Conservation (phyloP, 805 yeast species). For the Lachancea kluyveri region DNA sequence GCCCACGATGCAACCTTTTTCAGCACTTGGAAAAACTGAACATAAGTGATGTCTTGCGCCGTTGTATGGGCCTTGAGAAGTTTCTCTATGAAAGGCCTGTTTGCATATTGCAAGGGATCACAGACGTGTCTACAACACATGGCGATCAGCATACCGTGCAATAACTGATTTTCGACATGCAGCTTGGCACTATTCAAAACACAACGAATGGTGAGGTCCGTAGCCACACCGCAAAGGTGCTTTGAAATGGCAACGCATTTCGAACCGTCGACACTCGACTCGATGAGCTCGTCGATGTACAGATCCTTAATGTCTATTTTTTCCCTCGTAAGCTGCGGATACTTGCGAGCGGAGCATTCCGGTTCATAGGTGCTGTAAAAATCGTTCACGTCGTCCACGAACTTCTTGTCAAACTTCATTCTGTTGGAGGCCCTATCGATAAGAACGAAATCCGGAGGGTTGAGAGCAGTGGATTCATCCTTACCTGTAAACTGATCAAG, state of each 20-base stretch:
- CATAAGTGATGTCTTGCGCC: slow-evolving; percentile 15
- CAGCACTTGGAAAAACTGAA: slow-evolving; percentile 40
- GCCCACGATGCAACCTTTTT: slow-evolving; percentile 84
- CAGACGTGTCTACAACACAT: slow-evolving; percentile 93
- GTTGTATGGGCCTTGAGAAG: slow-evolving; percentile 52
- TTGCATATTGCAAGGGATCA: slow-evolving; percentile 39
- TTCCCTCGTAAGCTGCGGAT: slow-evolving; percentile 38
- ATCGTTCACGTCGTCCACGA: slow-evolving; percentile 45
- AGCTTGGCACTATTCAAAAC: slow-evolving; percentile 36
- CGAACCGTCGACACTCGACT: slow-evolving; percentile 9
- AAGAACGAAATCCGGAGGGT: slow-evolving; percentile 43
- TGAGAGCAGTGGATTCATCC: slow-evolving; percentile 1
- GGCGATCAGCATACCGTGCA: slow-evolving; percentile 68
- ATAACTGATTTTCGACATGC: slow-evolving; percentile 8
- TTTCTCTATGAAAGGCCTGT: slow-evolving; percentile 16
- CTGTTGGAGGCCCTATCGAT: slow-evolving; percentile 75
- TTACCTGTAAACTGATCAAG: slow-evolving; percentile 12
- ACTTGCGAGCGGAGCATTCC: slow-evolving; percentile 7
- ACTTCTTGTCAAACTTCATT: slow-evolving; percentile 70
- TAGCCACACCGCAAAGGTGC: slow-evolving; percentile 91
- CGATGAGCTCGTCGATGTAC: slow-evolving; percentile 41
- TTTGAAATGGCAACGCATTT: slow-evolving; percentile 63
- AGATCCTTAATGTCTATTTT: slow-evolving; percentile 81
- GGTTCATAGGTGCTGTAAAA: slow-evolving; percentile 4
- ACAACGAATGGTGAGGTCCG: slow-evolving; percentile 75